A percentile compares a stretch with the other conserved stretches of the same genome.
Evolutionary conservation across 306 rosid genomes (phyloP).

Genomic region (Medicago arabica): DNA sequence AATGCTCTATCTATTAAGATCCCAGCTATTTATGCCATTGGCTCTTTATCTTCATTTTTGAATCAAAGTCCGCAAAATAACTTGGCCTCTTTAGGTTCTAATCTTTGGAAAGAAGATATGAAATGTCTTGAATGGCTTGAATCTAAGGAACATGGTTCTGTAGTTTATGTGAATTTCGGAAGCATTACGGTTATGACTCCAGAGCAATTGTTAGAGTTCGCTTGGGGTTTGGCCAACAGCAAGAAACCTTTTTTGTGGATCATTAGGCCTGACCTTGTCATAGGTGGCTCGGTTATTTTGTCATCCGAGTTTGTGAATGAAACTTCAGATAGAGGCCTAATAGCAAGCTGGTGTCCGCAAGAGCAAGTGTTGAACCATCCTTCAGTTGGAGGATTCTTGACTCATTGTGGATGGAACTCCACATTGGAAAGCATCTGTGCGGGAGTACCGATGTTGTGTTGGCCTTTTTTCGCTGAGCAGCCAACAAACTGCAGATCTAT

Average conservation of each 20-base stretch:
- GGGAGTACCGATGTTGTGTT: conserved; percentile 41
- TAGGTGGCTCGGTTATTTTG: conserved; percentile 5
- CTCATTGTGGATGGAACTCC: conserved; percentile 29
- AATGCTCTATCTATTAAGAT: conserved; percentile 3
- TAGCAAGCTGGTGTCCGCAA: conserved; percentile 24
- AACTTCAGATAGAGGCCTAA: conserved; percentile 17
- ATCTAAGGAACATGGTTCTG: background rate
- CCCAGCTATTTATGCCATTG: conserved; percentile 1
- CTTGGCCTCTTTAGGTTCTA: background rate
- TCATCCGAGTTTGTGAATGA: conserved; percentile 8
- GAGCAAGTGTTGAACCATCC: conserved; percentile 17
- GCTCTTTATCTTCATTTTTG: background rate
- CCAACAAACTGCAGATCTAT: conserved; percentile 2
- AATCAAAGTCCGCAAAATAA: background rate
- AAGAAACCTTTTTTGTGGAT: conserved; percentile 17
- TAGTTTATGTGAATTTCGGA: conserved; percentile 26
- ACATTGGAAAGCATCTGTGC: conserved; percentile 12
- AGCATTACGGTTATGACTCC: conserved; percentile 19
- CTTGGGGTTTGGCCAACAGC: conserved; percentile 35
- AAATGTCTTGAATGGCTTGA: conserved; percentile 3
- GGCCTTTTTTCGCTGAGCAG: conserved; percentile 36
- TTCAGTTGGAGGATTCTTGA: conserved; percentile 23
- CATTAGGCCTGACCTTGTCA: conserved; percentile 18
- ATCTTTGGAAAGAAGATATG: conserved; percentile 29
- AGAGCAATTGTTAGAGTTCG: conserved; percentile 19